Base-by-base conservation (phyloP, 441 rosid species). In the Melastoma candidum region DNA sequence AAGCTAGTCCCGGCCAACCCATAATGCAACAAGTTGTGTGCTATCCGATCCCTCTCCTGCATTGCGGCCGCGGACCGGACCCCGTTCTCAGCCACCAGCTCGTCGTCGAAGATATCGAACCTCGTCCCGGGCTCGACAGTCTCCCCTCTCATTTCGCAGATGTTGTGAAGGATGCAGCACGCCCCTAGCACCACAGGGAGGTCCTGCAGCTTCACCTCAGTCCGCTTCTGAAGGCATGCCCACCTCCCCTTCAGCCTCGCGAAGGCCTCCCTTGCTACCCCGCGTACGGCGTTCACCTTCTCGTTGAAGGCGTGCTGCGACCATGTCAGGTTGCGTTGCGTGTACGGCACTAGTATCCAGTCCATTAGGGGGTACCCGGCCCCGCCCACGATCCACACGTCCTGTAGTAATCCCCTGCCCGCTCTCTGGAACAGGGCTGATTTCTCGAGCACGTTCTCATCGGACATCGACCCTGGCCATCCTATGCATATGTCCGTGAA, bases 401-500 rank as follows among this genome's bases (percentile, higher is more conserved):
- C 82, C 58, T 59, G 77, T n/a, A 89, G 57, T 36, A 68, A 71
- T n/a, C 92, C 85, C 22, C 79, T 64, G 47, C 55, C 74, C 24
- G 87, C 89, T 8, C 88, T 61, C 60, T 83, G 84, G 24, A 52
- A 67, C 56, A 88, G 64, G 24, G 90, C 81, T 0, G 95, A 89
- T 46, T 76, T 82, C 64, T 83, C 87, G 1, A 88, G 63, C 45
- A 88, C 85, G 53, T 69, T 76, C 26, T 88, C 97, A 46, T 85
- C 90, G 1, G 79, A 63, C 76, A 85, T 77, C 4, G 97, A 88
- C 0, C 97, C 97, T 0, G 97, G 97, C 85, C 84, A 81, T 2
- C 97, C 97, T 46, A 88, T 85, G 64, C 89, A 85, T 1, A 81
- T 81, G 48, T 88, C 97, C 22, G 82, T 77, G 72, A 88, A 88